Evolutionary conservation across 441 rosid genomes (phyloP), one percentile per base, ranked within the genome.

Genomic region (Codiaeum variegatum): DNA sequence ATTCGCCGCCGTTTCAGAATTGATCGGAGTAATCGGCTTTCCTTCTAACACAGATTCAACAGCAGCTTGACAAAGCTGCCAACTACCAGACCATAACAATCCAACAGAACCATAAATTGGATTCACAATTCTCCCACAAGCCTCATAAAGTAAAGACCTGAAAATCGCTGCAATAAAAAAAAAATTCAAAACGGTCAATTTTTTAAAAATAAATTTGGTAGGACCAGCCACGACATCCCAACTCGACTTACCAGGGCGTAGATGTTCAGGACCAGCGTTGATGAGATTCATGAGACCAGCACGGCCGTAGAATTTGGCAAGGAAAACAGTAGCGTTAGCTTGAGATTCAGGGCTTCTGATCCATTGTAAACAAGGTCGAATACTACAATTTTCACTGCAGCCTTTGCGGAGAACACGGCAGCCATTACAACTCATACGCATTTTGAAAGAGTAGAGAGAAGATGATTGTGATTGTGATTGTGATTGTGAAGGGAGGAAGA

Each of bases 231-330:
- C n/a, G n/a, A n/a, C n/a, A n/a, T n/a, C n/a, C n/a, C n/a, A n/a
- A n/a, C n/a, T n/a, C n/a, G n/a, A 70, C 56, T 61, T 70, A 86
- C 91, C 92, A 46, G 90, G 87, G 7, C 90, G 92, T 56, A 80
- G 85, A 62, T 82, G 79, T 16, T 78, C 78, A 28, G 88, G 84
- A 42, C 87, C 90, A 26, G 87, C 88, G 72, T 81, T 81, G 61
- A 88, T 80, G 70, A 86, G 88, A 66, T 88, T 86, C 79, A 86
- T 67, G 56, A 88, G 88, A 23, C 88, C 92, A 1, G 92, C 87
- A 5, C 92, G 92, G 81, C 92, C 92, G 38, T 88, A 88, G 66
- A 86, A 88, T 79, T 88, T 86, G 76, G 92, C 88, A 3, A 88
- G 87, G 73, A 88, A 88, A 47, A 88, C 80, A 49, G 90, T 88